phyloP scores from a whole-genome alignment of 2,329 filamentous ascomycete species.

The Cladosporium sp. region DNA sequence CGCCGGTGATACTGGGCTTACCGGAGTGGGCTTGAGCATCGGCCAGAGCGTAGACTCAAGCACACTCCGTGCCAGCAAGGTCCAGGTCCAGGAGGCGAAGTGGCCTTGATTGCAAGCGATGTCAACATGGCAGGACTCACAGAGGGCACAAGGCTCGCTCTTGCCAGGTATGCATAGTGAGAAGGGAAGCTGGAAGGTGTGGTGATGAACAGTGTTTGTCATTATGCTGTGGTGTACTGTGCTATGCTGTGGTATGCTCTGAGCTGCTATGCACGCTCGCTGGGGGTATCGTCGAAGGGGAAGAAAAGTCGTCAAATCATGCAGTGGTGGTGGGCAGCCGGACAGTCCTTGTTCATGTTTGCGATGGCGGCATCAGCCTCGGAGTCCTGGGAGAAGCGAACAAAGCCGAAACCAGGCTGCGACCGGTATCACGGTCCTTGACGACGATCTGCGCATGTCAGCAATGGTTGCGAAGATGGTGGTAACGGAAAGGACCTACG shows the following conservation, averaged over 20 bases:
- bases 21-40: background rate
- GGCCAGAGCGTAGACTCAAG: background rate
- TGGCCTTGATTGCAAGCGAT: background rate
- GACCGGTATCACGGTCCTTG: constrained; percentile 94
- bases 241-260: background rate
- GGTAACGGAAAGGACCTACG: constrained; percentile 59
- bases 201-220: background rate
- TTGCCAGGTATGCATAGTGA: background rate
- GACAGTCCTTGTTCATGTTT: constrained; percentile 72
- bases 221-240: background rate
- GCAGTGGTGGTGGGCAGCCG: background rate
- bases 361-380: constrained; percentile 77
- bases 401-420: constrained; percentile 96
- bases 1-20: background rate
- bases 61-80: background rate
- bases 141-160: background rate
- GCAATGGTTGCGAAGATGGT: constrained; percentile 2
- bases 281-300: background rate
- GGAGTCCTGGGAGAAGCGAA: constrained; percentile 76
- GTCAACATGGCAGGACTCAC: background rate
- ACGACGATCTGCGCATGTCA: constrained; percentile 48
- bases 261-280: background rate
- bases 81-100: background rate
- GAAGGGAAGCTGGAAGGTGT: background rate
- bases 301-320: background rate